A percentile compares a stretch with the other conserved stretches of the same genome.
phyloP scores from a whole-genome alignment of 495 filamentous ascomycete species.

The Penicillium bovifimosum region DNA sequence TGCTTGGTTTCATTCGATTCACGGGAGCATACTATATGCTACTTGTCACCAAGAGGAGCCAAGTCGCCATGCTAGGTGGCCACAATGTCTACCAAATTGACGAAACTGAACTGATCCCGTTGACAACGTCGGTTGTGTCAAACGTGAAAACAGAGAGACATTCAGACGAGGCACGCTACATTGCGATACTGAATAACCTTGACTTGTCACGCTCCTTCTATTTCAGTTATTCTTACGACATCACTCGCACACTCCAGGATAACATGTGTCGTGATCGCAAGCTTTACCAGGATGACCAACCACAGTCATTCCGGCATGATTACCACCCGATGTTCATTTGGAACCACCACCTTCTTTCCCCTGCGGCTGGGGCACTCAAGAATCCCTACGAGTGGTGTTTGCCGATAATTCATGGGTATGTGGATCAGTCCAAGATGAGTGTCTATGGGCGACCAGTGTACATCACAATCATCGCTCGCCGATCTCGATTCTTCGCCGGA shows the following conservation, averaged over 20 bases:
- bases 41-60: slow-evolving; percentile 89
- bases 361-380: slow-evolving; percentile 63
- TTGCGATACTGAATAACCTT: slow-evolving; percentile 82
- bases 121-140: slow-evolving; percentile 60
- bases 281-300: slow-evolving; percentile 56
- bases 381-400: slow-evolving; percentile 93
- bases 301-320: slow-evolving; percentile 54
- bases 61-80: slow-evolving; percentile 91
- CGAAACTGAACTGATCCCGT: slow-evolving; percentile 85
- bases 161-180: slow-evolving; percentile 82
- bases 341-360: slow-evolving; percentile 85
- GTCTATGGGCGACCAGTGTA: slow-evolving; percentile 82
- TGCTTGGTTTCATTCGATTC: slow-evolving; percentile 92
- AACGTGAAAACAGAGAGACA: slow-evolving; percentile 73
- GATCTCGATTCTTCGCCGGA: slow-evolving; percentile 90
- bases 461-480: slow-evolving; percentile 86
- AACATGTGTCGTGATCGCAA: slow-evolving; percentile 82
- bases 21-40: slow-evolving; percentile 98
- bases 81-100: slow-evolving; percentile 96
- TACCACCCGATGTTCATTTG: slow-evolving; percentile 96
- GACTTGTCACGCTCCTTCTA: slow-evolving; percentile 90
- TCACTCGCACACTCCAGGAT: slow-evolving; percentile 86
- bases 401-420: slow-evolving; percentile 92
- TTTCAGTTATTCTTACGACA: slow-evolving; percentile 97
- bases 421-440: slow-evolving; percentile 81